Base-by-base conservation (phyloP, 805 yeast species). In the Cephaloascus albidus region DNA sequence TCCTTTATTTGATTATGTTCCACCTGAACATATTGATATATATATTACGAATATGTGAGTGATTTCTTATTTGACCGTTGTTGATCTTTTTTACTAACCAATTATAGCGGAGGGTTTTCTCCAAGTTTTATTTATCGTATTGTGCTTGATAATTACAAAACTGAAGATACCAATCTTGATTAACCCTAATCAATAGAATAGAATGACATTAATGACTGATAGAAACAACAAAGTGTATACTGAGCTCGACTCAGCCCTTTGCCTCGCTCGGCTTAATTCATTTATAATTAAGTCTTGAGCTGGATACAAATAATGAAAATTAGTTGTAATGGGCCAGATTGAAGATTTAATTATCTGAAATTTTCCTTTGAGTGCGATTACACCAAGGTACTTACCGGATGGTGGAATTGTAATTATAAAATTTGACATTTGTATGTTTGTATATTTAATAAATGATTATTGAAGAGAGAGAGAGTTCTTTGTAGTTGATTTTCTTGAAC, bases 61-160 rank as follows among this genome's bases (percentile, higher is more conserved):
- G 40, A 44, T 18, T 15, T 17, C n/a, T 32, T 14, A 8, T 32
- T 17, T 17, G 31, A 27, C 14, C 14, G 14, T 27, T 14, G 34
- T 8, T 15, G 34, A 15, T 32, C 14, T 15, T 6, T 16, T 6
- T 31, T 26, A 36, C 35, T 15, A 16, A 27, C 18, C 10, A 16
- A 5, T 41, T 46, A 40, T 41, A 50, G 59, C 38, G 98, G 97
- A 37, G 97, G 97, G 14, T 88, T 85, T 57, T 85, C 97, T 19
- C 97, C 98, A 36, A 86, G 90, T 51, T 93, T 93, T 63, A 84
- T 93, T 40, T 93, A 93, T 61, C 81, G 98, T 61, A 84, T 93
- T 40, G 95, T 93, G 17, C 76, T 89, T 65, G 98, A 93, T 60
- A 87, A 90, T 61, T 93, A 93, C 61, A 83, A 84, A 59, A 76